Conservation (phyloP, 805 yeast species). For the Schwanniomyces sp. region DNA sequence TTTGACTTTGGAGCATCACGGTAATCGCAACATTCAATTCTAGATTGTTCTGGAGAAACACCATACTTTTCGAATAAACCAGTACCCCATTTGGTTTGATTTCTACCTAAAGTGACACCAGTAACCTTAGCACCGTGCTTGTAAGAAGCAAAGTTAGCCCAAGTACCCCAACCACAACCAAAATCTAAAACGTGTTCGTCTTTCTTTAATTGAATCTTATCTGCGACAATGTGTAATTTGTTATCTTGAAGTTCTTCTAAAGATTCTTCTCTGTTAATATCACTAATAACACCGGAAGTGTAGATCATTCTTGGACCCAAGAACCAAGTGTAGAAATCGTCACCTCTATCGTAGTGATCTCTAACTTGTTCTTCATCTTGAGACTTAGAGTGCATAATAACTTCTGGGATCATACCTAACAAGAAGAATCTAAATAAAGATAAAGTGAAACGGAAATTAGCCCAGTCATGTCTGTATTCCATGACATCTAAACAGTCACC, state of each 20-base stretch:
- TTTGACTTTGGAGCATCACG: slow-evolving; percentile 80
- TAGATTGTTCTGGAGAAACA: slow-evolving; percentile 64
- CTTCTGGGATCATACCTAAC: slow-evolving; percentile 90
- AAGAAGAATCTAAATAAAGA: slow-evolving; percentile 77
- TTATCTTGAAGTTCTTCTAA: slow-evolving; percentile 84
- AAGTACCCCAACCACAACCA: slow-evolving; percentile 97
- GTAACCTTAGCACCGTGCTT: slow-evolving; percentile 84
- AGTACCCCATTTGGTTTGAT: slow-evolving; percentile 91
- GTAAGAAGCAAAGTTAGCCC: slow-evolving; percentile 79
- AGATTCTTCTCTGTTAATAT: slow-evolving; percentile 68
- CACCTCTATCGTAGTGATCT: slow-evolving; percentile 95
- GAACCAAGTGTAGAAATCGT: slow-evolving; percentile 92
- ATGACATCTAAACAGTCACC: slow-evolving; percentile 83
- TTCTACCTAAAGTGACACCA: slow-evolving; percentile 85
- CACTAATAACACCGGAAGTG: slow-evolving; percentile 82
- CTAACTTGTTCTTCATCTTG: slow-evolving; percentile 97
- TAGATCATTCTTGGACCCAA: slow-evolving; percentile 93
- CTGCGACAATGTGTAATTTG: slow-evolving; percentile 84
- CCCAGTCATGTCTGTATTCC: slow-evolving; percentile 93
- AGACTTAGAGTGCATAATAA: slow-evolving; percentile 84
- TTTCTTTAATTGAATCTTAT: slow-evolving; percentile 69
- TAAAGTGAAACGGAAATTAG: slow-evolving; percentile 73
- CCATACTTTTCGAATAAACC: slow-evolving; percentile 67
- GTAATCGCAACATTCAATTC: slow-evolving; percentile 81
- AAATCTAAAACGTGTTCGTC: slow-evolving; percentile 80